A percentile compares a stretch with the other conserved stretches of the same genome.
phyloP scores from a whole-genome alignment of 257 asterid species.

The Gynochthodes officinalis region DNA sequence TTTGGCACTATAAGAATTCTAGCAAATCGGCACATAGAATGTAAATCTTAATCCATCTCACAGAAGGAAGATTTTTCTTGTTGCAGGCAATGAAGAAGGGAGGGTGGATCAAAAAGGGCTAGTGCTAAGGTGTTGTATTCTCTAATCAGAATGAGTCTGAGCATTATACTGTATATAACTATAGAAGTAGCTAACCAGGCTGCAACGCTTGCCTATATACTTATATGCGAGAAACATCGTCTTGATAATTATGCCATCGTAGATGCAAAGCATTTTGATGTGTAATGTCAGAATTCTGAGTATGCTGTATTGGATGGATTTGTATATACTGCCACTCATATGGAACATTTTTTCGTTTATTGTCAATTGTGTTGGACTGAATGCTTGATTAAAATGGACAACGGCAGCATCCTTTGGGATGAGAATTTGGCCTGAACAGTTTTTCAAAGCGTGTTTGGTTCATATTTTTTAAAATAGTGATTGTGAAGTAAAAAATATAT shows the following conservation, averaged over 20 bases:
- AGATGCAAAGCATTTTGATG: neutral
- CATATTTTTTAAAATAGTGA: too few relatives aligned
- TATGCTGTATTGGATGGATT: neutral
- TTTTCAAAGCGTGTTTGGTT: too few relatives aligned
- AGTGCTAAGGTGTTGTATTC: constrained; percentile 66
- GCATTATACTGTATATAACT: constrained; percentile 25
- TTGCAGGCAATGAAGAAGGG: constrained; percentile 64
- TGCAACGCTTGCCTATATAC: neutral
- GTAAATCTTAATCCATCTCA: neutral
- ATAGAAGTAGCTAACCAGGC: constrained; percentile 4
- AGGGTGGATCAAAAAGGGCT: constrained; percentile 73
- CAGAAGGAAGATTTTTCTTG: constrained; percentile 8
- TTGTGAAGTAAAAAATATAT: too few relatives aligned
- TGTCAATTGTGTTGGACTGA: neutral
- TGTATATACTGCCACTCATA: neutral
- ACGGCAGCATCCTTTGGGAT: neutral
- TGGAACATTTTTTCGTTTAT: neutral
- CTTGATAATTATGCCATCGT: neutral
- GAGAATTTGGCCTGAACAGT: too few relatives aligned
- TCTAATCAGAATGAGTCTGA: constrained; percentile 31
- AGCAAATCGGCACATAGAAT: neutral
- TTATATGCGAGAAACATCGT: neutral
- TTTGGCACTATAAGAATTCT: neutral
- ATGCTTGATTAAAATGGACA: neutral
- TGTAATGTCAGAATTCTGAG: neutral